phyloP scores from a whole-genome alignment of 2,329 filamentous ascomycete genomes.

The Fusarium liriodendri region DNA sequence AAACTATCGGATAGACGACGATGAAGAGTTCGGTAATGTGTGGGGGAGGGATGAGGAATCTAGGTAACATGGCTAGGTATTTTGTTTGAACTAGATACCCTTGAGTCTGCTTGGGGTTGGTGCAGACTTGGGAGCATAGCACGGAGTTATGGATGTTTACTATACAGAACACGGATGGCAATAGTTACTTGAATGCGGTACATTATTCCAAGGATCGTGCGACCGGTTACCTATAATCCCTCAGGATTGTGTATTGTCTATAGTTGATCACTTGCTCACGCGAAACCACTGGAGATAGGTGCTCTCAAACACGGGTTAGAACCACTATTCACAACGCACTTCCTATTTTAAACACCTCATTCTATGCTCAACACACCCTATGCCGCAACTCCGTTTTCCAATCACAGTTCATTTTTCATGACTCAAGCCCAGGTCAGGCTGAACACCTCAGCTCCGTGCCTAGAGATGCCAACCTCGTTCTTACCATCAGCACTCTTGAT shows the following conservation, averaged over 20 bases:
- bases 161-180: neutral
- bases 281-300: neutral
- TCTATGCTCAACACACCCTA: slow-evolving; percentile 3
- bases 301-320: neutral
- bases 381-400: slow-evolving; percentile 1
- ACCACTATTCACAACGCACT: neutral
- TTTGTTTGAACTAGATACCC: slow-evolving; percentile 34
- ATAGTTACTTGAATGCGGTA: slow-evolving; percentile 8
- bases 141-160: slow-evolving; percentile 44
- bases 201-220: neutral
- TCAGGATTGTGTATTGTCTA: neutral
- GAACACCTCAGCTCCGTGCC: slow-evolving; percentile 55
- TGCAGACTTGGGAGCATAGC: slow-evolving; percentile 35
- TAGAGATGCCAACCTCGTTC: slow-evolving; percentile 58
- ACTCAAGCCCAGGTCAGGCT: slow-evolving; percentile 51
- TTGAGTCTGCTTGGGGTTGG: slow-evolving; percentile 11
- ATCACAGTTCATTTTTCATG: neutral
- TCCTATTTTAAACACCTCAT: slow-evolving; percentile 3
- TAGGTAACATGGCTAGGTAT: slow-evolving; percentile 23
- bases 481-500: slow-evolving; percentile 52
- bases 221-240: neutral
- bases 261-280: neutral
- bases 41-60: slow-evolving; percentile 50
- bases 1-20: slow-evolving; percentile 49
- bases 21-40: slow-evolving; percentile 60